These are phyloP conservation scores for Tylopilus felleus DNA, from an alignment of 768 basidiomycete genomes.

Conservation along the genomic window DNA sequence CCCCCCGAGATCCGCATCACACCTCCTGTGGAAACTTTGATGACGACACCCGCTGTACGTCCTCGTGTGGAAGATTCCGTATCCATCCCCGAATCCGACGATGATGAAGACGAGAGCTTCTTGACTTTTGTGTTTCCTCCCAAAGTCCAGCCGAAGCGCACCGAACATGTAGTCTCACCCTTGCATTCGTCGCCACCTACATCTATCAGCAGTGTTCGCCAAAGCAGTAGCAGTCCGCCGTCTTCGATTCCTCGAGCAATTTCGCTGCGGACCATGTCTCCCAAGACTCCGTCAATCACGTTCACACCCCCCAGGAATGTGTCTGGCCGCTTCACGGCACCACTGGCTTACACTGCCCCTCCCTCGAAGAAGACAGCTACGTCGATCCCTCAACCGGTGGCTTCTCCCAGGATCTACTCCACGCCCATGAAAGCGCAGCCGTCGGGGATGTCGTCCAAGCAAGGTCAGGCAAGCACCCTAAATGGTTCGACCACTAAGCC, in stretches of 20 bases:
- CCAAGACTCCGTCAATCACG: conserved; percentile 23
- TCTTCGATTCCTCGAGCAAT: conserved; percentile 51
- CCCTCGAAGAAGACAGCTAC: conserved; percentile 55
- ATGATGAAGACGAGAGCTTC: conserved; percentile 23
- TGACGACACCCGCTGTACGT: conserved; percentile 20
- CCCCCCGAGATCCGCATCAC: conserved; percentile 25
- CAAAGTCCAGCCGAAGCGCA: conserved; percentile 1
- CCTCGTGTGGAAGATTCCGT: not conserved
- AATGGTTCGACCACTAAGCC: conserved; percentile 65
- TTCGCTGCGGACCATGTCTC: conserved; percentile 35
- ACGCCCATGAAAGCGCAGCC: conserved; percentile 37
- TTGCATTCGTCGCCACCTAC: conserved; percentile 11
- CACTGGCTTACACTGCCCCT: conserved; percentile 35
- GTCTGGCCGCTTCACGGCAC: conserved; percentile 27
- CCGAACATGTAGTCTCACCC: conserved; percentile 7
- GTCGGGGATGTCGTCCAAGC: conserved; percentile 30
- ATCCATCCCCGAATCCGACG: conserved; percentile 15
- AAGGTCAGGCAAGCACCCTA: conserved; percentile 29
- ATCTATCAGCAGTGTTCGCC: conserved; percentile 2
- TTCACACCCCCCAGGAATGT: conserved; percentile 35
- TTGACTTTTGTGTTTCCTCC: conserved; percentile 25
- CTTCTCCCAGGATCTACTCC: conserved; percentile 35
- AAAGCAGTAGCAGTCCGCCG: conserved; percentile 33
- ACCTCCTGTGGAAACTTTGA: conserved; percentile 15
- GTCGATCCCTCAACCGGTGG: conserved; percentile 59